Base-by-base conservation (phyloP, 352 stramenopile species). In the Globisporangium apiculatum region DNA sequence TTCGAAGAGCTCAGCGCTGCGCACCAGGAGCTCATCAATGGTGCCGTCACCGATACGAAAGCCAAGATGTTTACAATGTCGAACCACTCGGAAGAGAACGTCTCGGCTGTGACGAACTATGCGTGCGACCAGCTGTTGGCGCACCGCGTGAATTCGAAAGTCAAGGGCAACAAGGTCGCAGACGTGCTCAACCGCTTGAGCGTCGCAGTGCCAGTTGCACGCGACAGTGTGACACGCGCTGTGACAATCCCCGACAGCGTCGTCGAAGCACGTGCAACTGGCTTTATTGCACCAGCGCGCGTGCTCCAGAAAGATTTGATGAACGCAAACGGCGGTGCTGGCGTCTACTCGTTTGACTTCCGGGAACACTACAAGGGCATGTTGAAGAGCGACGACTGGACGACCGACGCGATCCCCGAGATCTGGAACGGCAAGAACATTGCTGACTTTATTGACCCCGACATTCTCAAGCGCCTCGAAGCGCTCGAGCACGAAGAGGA, bases 371-470 rank as follows among this genome's bases (percentile, higher is more conserved):
- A 99, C 79, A 87, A 93, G 66, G 87, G 87, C 50, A 89, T 93
- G 82, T 91, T 99, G 53, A 85, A 95, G 73, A 89, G 96, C 64
- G 94, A 98, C 51, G 91, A 98, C 50, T 99, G 96, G 95, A 91
- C 88, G 46, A 96, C 95, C 67, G 97, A 99, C 72, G 79, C 88
- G 42, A 98, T 99, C 57, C 97, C 97, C 5, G 94, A 99, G 76
- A 99, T 99, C 71, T 97, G 98, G 79, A 98, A 99, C 73, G 97
- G 97, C 62, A 99, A 99, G 79, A 99, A 99, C 75, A 96, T 99
- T 82, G 87, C 92, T 51, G 98, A 99, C 73, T 99, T 97, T 73
- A 84, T 99, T 51, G 98, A 99, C 68, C 83, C 96, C 8, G 96
- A 99, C 42, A 99, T 99, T 71, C 89, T 98, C 49, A 94, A 92